These are phyloP conservation scores for Chaetomium olivaceum DNA, from an alignment of 2,329 filamentous ascomycete species.

Conservation along the genomic window DNA sequence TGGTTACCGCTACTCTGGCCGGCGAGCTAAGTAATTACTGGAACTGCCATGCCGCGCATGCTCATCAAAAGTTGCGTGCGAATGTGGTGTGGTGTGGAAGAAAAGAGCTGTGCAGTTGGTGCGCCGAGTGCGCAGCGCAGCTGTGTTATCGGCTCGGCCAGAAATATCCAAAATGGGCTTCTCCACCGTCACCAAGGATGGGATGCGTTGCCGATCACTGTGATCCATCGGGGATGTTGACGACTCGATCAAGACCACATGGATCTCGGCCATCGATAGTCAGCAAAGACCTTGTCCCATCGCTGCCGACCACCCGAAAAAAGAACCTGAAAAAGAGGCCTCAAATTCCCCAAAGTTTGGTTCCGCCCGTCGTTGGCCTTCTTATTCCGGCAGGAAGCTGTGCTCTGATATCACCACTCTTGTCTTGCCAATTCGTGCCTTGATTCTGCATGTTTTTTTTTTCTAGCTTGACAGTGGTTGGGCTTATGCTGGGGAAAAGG, in stretches of 20 bases:
- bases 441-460: constrained; percentile 24
- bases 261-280: background rate
- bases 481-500: constrained; percentile 9
- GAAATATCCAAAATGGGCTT: background rate
- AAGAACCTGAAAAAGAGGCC: background rate
- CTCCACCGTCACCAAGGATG: constrained; percentile 1
- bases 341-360: background rate
- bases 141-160: background rate
- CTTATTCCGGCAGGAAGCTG: constrained; percentile 6
- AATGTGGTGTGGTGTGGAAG: background rate
- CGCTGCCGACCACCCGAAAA: background rate
- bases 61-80: background rate
- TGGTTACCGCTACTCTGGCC: background rate
- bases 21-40: background rate
- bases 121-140: too few species aligned
- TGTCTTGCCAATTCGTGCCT: constrained; percentile 18
- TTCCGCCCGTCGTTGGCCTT: background rate
- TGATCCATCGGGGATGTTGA: background rate
- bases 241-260: background rate
- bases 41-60: too few species aligned
- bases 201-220: constrained; percentile 14
- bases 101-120: background rate
- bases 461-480: background rate
- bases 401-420: constrained; percentile 23
- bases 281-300: background rate